phyloP scores from a whole-genome alignment of 257 asterid species.

The Striga asiatica region DNA sequence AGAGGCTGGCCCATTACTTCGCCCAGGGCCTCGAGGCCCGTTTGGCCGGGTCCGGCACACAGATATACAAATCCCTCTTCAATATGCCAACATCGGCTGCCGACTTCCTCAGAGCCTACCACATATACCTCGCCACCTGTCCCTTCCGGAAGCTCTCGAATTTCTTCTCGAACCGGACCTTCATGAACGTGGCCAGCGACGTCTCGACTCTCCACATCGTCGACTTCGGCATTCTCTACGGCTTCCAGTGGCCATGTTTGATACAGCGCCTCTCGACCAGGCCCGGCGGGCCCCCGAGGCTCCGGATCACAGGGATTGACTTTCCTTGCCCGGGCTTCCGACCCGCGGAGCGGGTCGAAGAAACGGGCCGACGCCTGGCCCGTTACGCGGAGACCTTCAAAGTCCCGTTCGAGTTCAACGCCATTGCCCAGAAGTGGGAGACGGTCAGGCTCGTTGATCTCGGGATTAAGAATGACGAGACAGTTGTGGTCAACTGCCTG shows the following conservation, averaged over 20 bases:
- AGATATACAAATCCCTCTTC: slow-evolving; percentile 11
- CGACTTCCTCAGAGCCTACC: slow-evolving; percentile 36
- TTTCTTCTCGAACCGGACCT: slow-evolving; percentile 33
- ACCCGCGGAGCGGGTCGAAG: slow-evolving; percentile 40
- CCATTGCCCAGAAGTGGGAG: slow-evolving; percentile 48
- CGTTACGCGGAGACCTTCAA: slow-evolving; percentile 30
- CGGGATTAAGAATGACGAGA: slow-evolving; percentile 27
- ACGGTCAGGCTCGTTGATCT: slow-evolving; percentile 34
- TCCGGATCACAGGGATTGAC: slow-evolving; percentile 45
- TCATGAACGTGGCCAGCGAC: slow-evolving; percentile 22
- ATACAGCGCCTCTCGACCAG: slow-evolving; percentile 31
- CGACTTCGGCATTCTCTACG: slow-evolving; percentile 46
- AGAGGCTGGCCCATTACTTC: slow-evolving; percentile 37
- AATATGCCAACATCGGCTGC: slow-evolving; percentile 29
- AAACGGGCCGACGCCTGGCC: slow-evolving; percentile 38
- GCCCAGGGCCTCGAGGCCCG: slow-evolving; percentile 45
- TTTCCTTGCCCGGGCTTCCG: slow-evolving; percentile 40
- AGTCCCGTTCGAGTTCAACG: slow-evolving; percentile 40
- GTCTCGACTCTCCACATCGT: slow-evolving; percentile 33
- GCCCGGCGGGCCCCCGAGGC: slow-evolving; percentile 41
- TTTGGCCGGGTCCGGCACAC: slow-evolving; percentile 37
- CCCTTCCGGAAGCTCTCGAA: slow-evolving; percentile 36
- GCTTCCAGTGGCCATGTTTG: slow-evolving; percentile 47
- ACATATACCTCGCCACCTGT: slow-evolving; percentile 29
- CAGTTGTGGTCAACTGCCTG: slow-evolving; percentile 32